Percentiles rank a stretch among this genome's conserved stretches.
Conservation (phyloP, 164 flowering plant species). For the Amborella trichopoda region DNA sequence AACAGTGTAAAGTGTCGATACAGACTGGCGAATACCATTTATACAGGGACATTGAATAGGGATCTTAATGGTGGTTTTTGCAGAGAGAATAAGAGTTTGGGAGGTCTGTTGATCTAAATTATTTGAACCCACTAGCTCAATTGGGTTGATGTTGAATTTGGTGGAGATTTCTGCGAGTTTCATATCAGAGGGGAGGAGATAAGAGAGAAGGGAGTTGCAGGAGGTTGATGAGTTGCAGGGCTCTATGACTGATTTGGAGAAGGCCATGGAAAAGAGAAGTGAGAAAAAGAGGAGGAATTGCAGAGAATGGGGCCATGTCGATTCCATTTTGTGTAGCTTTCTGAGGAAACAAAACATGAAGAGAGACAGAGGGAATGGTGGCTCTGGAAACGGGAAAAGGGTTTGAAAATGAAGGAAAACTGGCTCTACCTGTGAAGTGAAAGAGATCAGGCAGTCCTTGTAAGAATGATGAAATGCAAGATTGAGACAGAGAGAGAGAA, state of each 20-base stretch:
- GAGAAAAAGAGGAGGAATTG: neutral
- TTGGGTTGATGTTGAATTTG: slow-evolving; percentile 10
- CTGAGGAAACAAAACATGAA: too few species aligned
- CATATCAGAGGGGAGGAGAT: slow-evolving; percentile 14
- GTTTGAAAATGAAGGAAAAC: too few species aligned
- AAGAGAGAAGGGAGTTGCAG: slow-evolving; percentile 20
- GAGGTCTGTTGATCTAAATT: slow-evolving; percentile 1
- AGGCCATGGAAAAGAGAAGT: slow-evolving; percentile 2
- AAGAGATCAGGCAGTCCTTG: too few species aligned
- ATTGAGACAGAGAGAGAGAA: too few species aligned
- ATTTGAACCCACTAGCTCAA: slow-evolving; percentile 12
- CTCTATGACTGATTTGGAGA: slow-evolving; percentile 17
- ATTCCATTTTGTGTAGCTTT: too few species aligned
- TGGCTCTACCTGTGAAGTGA: too few species aligned
- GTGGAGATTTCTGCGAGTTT: slow-evolving; percentile 17
- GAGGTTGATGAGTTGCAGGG: slow-evolving; percentile 18
- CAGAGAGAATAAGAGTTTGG: slow-evolving; percentile 5
- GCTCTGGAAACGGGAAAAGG: too few species aligned
- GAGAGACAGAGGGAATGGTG: too few species aligned
- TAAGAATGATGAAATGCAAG: too few species aligned
- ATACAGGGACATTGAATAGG: slow-evolving; percentile 23
- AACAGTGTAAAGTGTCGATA: slow-evolving; percentile 8
- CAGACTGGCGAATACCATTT: slow-evolving; percentile 20
- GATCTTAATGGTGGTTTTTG: slow-evolving; percentile 8
- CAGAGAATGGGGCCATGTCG: too few species aligned